phyloP scores from a whole-genome alignment of 2,329 filamentous ascomycete genomes.

The Fusarium oxysporum region DNA sequence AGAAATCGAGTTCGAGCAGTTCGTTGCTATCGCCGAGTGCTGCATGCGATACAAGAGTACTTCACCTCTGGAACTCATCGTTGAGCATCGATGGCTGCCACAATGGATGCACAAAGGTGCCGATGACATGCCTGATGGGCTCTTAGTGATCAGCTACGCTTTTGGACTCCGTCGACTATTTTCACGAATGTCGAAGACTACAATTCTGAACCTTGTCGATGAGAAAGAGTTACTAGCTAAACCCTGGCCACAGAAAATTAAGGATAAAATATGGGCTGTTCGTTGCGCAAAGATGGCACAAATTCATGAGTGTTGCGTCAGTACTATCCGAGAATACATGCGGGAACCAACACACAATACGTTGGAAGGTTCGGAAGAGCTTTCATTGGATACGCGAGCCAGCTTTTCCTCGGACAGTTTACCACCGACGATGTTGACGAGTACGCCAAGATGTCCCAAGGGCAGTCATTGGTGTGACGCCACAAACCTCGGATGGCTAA shows the following conservation, averaged over 20 bases:
- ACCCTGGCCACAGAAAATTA: conserved; percentile 60
- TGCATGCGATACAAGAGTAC: conserved; percentile 64
- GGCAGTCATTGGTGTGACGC: conserved; percentile 64
- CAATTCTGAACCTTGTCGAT: conserved; percentile 59
- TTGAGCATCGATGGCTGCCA: conserved; percentile 64
- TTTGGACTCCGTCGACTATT: conserved; percentile 64
- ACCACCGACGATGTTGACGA: conserved; percentile 48
- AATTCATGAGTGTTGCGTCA: conserved; percentile 59
- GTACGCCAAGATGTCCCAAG: conserved; percentile 60
- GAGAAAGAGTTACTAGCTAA: conserved; percentile 57
- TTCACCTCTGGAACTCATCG: conserved; percentile 61
- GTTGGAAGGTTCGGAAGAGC: conserved; percentile 23
- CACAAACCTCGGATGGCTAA: conserved; percentile 64
- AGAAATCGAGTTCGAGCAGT: conserved; percentile 60
- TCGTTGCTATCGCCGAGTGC: conserved; percentile 64
- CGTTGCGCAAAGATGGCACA: conserved; percentile 63
- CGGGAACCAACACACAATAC: conserved; percentile 43
- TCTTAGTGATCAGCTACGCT: conserved; percentile 64
- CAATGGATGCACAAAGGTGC: conserved; percentile 62
- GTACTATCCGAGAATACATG: conserved; percentile 60
- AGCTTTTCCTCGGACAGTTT: conserved; percentile 32
- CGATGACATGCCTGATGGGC: conserved; percentile 62
- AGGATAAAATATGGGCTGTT: conserved; percentile 61
- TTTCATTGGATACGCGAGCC: conserved; percentile 38
- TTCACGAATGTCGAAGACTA: conserved; percentile 61